Evolutionary conservation across 495 filamentous ascomycete genomes (phyloP), one percentile per base, ranked within the genome.

Genomic region (Viridothelium virens): DNA sequence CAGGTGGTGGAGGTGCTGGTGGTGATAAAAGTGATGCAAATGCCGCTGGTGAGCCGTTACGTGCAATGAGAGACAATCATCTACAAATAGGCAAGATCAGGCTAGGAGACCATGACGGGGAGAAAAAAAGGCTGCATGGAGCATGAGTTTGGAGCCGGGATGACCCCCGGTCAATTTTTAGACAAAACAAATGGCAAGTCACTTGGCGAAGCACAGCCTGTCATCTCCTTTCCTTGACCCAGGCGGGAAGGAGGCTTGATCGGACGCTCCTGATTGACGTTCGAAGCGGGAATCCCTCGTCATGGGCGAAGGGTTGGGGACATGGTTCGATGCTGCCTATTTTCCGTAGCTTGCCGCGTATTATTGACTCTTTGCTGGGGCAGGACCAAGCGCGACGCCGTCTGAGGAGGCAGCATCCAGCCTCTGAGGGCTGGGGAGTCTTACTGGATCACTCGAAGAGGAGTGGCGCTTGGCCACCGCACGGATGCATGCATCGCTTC

Each of bases 51-150:
- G 59, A 37, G 18, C 59, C 59, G 59, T 41, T 37, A 62, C 59
- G 38, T 37, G 9, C 48, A 41, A 14, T 38, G 10, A 14, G 59
- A 62, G 38, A 62, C 59, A 62, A 41, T 41, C 38, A 14, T 62
- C 59, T 62, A 37, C 31, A 62, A 62, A 62, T 62, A 62, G 59
- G 59, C 6, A 62, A 62, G 59, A 62, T 62, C 59, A 62, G 59
- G 59, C 59, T 62, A 62, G 48, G n/a, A 46, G 41, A 46, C 41
- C 41, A 46, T 46, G 25, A 25, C 25, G 25, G 25, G 25, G 41
- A 7, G 14, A 14, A 44, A 14, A 44, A 14, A 44, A 44, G 41
- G 7, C 14, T 44, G 48, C 48, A 53, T 53, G 48, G 48, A 53
- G 48, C 48, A 53, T 53, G 48, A 53, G 48, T 53, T 53, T 53